phyloP scores from a whole-genome alignment of 768 basidiomycete genomes.

The Naganishia antarctica region DNA sequence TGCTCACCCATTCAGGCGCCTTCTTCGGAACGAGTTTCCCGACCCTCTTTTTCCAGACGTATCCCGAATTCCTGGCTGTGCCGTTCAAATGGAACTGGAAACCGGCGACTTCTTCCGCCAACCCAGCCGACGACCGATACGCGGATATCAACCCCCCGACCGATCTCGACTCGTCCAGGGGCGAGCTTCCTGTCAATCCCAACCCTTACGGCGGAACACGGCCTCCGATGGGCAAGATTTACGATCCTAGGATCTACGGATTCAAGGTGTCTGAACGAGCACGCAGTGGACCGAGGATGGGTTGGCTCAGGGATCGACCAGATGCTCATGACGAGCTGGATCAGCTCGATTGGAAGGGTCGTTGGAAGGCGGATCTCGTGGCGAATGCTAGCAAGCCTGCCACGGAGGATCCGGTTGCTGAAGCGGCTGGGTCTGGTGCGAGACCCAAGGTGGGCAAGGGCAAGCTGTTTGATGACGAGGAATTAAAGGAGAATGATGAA shows the following conservation, averaged over 20 bases:
- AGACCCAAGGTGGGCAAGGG: conserved; percentile 23
- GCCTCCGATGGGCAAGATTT: conserved; percentile 43
- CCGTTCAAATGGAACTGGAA: conserved; percentile 62
- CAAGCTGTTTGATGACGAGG: conserved; percentile 50
- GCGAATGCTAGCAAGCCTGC: conserved; percentile 1
- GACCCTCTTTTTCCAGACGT: conserved; percentile 96
- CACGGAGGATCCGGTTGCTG: conserved; percentile 15
- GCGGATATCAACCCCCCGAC: conserved; percentile 1
- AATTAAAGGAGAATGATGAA: conserved; percentile 56
- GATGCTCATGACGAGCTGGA: conserved; percentile 74
- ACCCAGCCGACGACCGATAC: background rate
- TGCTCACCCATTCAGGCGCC: conserved; percentile 63
- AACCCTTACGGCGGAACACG: conserved; percentile 56
- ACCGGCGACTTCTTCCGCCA: background rate
- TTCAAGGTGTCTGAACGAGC: conserved; percentile 96
- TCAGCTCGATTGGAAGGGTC: conserved; percentile 80
- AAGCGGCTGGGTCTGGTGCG: conserved; percentile 27
- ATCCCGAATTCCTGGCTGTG: conserved; percentile 87
- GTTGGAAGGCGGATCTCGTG: conserved; percentile 57
- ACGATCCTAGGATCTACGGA: conserved; percentile 88
- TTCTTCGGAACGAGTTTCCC: conserved; percentile 99
- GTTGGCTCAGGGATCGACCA: conserved; percentile 86
- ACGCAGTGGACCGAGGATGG: conserved; percentile 92
- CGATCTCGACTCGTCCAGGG: conserved; percentile 23
- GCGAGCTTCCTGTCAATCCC: conserved; percentile 69